Base-by-base conservation (phyloP, 768 basidiomycete species). In the Ephemerocybe angulata region DNA sequence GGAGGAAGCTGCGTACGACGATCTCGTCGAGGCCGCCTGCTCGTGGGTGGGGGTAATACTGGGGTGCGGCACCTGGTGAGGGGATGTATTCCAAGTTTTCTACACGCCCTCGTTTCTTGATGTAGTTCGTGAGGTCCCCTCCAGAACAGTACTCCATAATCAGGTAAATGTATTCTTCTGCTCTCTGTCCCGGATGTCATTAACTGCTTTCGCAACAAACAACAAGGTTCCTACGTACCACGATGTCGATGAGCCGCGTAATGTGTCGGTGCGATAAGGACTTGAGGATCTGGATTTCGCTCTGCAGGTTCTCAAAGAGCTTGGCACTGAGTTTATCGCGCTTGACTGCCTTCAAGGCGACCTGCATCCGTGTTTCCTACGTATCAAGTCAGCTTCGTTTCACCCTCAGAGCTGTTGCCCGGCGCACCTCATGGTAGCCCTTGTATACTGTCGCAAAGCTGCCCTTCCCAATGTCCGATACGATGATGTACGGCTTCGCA, bases 111-210 rank as follows among this genome's bases (percentile, higher is more conserved):
- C 95, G 86, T 66, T 92, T 93, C 85, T 93, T 94, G 79, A 98
- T 96, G 65, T 98, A 98, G 62, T 92, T 85, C 0, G 93, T 92
- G 47, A 99, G 83, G 71, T 99, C 97, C 2, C 95, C 95, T 1
- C 95, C 96, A 1, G 93, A 85, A 67, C 97, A 98, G 69, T 84
- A 98, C 63, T 97, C 96, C 88, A 98, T 99, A 63, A 99, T 88
- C 54, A 99, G 85, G 74, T 97, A 98, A 63, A 91, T 88, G 63
- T 88, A 82, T 54, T 79, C 79, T 61, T 90, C 87, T 2, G 86
- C 85, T 44, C 86, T 82, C 88, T 90, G 44, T 21, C 33, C 44
- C n/a, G 3, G 30, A 50, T 21, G 43, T 42, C 28, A 44, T 55
- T 40, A 51, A 52, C 55, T 49, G 41, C 22, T 50, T 3, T 22